phyloP scores from a whole-genome alignment of 2,329 filamentous ascomycete genomes.

The Pestalotiopsis sp. region DNA sequence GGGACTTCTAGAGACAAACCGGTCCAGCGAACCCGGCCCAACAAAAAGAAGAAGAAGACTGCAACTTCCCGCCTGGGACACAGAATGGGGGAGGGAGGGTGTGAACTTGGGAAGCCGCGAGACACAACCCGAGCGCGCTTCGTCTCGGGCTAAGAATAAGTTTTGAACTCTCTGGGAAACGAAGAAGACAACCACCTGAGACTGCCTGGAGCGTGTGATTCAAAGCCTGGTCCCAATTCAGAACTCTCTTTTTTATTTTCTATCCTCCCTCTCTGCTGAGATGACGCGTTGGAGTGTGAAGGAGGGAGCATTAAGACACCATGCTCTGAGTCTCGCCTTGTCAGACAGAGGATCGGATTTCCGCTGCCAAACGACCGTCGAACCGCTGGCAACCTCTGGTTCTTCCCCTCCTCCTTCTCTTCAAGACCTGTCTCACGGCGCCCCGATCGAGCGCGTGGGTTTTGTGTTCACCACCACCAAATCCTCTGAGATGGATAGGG shows the following conservation, averaged over 20 bases:
- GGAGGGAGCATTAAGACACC: background rate
- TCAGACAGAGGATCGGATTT: slow-evolving; percentile 3
- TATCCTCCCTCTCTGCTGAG: background rate
- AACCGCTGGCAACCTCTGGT: background rate
- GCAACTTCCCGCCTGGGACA: background rate
- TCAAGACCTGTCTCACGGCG: slow-evolving; percentile 1
- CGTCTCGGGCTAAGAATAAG: background rate
- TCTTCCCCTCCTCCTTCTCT: background rate
- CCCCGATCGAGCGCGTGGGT: slow-evolving; percentile 5
- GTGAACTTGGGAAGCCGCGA: background rate
- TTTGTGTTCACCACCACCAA: slow-evolving; percentile 2
- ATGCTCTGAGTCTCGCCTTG: background rate
- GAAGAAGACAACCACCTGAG: background rate
- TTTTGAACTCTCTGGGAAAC: background rate
- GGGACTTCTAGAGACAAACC: slow-evolving; percentile 6
- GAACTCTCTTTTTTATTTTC: background rate
- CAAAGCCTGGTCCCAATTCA: background rate
- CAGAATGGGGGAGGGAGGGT: background rate
- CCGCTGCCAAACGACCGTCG: background rate
- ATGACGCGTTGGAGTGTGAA: background rate
- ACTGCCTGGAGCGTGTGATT: background rate
- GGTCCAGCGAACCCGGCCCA: background rate
- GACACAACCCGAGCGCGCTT: background rate
- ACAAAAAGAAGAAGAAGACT: background rate
- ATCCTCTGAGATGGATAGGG: background rate